phyloP scores from a whole-genome alignment of 305 asterid species.

The Fraxinus ornus region DNA sequence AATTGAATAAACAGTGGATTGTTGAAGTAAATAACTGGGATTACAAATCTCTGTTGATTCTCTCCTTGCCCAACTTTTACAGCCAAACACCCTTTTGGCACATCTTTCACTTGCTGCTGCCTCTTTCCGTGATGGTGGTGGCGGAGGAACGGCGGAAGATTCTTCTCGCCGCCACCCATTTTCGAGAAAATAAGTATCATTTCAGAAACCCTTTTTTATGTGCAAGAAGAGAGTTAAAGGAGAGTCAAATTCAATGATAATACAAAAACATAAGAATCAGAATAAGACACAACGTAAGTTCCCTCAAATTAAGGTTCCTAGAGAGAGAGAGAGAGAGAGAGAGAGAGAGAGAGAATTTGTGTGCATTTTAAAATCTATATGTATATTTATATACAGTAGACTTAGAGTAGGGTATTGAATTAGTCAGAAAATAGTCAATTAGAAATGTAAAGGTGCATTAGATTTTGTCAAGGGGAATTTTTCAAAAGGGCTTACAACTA shows the following conservation, averaged over 20 bases:
- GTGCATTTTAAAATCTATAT: not conserved
- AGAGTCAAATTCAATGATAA: not conserved
- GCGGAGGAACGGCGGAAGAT: constrained; percentile 8
- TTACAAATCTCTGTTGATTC: constrained; percentile 27
- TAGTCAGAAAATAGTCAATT: not conserved
- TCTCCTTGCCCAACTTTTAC: constrained; percentile 25
- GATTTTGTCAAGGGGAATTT: not conserved
- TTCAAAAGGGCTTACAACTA: not conserved
- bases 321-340: not conserved
- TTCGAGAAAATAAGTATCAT: not conserved
- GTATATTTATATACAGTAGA: not conserved
- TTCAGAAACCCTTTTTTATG: not conserved
- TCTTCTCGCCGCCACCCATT: constrained; percentile 19
- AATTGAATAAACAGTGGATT: constrained; percentile 33
- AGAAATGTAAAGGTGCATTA: not conserved
- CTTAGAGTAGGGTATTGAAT: not conserved
- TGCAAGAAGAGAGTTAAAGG: not conserved
- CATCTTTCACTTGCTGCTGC: constrained; percentile 13
- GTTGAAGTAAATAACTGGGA: constrained; percentile 27
- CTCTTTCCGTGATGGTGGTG: constrained; percentile 16
- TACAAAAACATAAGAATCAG: not conserved
- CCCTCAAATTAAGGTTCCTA: not conserved
- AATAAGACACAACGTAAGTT: not conserved
- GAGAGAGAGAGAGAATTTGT: not conserved
- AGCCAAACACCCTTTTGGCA: constrained; percentile 36